Conservation (phyloP, 139 green algal species). For the Chlamydomonas eustigma region DNA sequence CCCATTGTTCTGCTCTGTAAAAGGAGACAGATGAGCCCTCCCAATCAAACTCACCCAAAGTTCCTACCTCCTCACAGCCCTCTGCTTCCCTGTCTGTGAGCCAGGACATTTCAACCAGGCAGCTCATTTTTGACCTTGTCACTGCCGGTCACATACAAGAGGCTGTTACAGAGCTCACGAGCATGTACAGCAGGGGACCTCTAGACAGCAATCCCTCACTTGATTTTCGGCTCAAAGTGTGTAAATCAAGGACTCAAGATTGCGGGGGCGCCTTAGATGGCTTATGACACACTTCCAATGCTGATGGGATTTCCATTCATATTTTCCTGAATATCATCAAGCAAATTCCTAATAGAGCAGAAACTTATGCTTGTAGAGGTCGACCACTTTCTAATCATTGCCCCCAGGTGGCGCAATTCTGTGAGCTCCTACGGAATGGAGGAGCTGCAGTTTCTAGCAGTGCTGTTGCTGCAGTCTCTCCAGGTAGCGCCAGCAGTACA, state of each 20-base stretch:
- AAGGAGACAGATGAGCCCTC: neutral
- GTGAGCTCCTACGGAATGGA: conserved; percentile 10
- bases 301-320: too few species aligned
- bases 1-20: too few species aligned
- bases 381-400: too few species aligned
- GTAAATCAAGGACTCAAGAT: too few species aligned
- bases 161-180: conserved; percentile 24
- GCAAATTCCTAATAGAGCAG: too few species aligned
- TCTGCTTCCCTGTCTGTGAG: neutral
- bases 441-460: too few species aligned
- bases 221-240: conserved; percentile 52
- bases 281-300: too few species aligned
- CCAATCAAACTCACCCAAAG: neutral
- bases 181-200: conserved; percentile 25
- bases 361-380: too few species aligned
- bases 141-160: conserved; percentile 25
- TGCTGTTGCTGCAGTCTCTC: too few species aligned
- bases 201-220: conserved; percentile 44
- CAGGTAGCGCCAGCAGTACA: too few species aligned
- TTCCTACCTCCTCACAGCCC: neutral
- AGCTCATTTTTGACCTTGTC: conserved; percentile 36
- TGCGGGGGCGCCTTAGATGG: too few species aligned
- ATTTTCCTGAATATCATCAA: too few species aligned
- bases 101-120: conserved; percentile 16
- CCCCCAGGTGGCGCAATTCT: conserved; percentile 11